Conservation (phyloP, 331 rosid species). For the Phaseolus coccineus region DNA sequence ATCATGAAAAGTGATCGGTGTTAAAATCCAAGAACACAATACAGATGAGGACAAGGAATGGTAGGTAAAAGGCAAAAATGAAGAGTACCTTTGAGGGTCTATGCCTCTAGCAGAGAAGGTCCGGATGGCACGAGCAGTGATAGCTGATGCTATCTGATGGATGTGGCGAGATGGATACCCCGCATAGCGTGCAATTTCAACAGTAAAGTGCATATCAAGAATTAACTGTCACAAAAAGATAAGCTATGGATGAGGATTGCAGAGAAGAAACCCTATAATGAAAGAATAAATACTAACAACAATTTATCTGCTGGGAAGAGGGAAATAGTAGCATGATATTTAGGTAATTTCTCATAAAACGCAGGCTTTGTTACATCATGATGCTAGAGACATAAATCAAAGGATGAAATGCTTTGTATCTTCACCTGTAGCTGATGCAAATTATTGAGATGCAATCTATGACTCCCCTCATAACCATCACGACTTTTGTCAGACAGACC, state of each 20-base stretch:
- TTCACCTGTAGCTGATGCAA: conserved; percentile 6
- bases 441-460: conserved; percentile 13
- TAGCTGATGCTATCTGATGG: conserved; percentile 92
- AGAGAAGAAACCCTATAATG: conserved; percentile 8
- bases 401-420: conserved; percentile 6
- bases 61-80: conserved; percentile 38
- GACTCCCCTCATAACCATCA: conserved; percentile 21
- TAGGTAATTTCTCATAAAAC: not conserved
- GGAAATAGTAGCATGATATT: conserved; percentile 1
- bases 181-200: conserved; percentile 92
- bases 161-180: conserved; percentile 86
- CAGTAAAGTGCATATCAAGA: conserved; percentile 99
- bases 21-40: conserved; percentile 34
- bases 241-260: conserved; percentile 33
- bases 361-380: not conserved
- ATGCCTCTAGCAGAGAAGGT: conserved; percentile 89
- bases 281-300: not conserved
- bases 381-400: conserved; percentile 10
- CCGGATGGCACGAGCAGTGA: conserved; percentile 88
- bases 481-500: conserved; percentile 3
- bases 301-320: not conserved
- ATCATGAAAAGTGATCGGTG: conserved; percentile 28
- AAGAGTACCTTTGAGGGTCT: conserved; percentile 75
- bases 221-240: conserved; percentile 73
- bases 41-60: conserved; percentile 26